These are phyloP conservation scores for Boletus bicolor DNA, from an alignment of 768 basidiomycete species.

Conservation along the genomic window DNA sequence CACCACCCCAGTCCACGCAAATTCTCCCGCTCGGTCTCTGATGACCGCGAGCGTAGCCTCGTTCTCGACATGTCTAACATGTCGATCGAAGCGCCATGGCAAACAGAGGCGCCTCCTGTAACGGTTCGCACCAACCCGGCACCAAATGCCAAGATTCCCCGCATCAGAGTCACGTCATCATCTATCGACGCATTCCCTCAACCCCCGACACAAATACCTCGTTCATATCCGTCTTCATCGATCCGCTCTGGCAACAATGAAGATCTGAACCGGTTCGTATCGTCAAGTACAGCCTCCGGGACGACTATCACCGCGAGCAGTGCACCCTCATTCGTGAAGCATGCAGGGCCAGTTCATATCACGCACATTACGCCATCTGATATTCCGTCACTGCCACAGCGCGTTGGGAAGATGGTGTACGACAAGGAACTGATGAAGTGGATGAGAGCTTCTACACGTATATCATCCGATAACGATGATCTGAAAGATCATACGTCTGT, in stretches of 20 bases:
- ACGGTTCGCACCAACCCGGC: slow-evolving; percentile 2
- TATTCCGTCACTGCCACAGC: slow-evolving; percentile 68
- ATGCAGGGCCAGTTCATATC: slow-evolving; percentile 73
- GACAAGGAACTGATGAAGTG: slow-evolving; percentile 83
- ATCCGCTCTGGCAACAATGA: slow-evolving; percentile 53
- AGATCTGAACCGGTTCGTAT: slow-evolving; percentile 86
- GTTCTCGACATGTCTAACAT: slow-evolving; percentile 42
- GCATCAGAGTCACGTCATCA: slow-evolving; percentile 30
- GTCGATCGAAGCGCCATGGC: slow-evolving; percentile 40
- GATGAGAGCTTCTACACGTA: slow-evolving; percentile 59
- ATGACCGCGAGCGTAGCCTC: slow-evolving; percentile 42
- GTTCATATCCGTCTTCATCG: slow-evolving; percentile 49
- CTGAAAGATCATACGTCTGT: slow-evolving; percentile 29
- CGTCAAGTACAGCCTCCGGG: slow-evolving; percentile 78
- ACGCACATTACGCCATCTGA: slow-evolving; percentile 80
- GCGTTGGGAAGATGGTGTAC: slow-evolving; percentile 84
- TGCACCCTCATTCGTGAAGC: slow-evolving; percentile 81
- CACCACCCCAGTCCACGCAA: slow-evolving; percentile 44
- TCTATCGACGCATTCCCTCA: slow-evolving; percentile 27
- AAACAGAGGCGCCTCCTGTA: slow-evolving; percentile 21
- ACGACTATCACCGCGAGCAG: slow-evolving; percentile 71
- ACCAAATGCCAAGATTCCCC: slow-evolving; percentile 19
- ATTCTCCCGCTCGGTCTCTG: slow-evolving; percentile 36
- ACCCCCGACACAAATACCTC: slow-evolving; percentile 31
- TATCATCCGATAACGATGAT: slow-evolving; percentile 30